phyloP scores from a whole-genome alignment of 2,329 filamentous ascomycete genomes.

The Colletotrichum magnum region DNA sequence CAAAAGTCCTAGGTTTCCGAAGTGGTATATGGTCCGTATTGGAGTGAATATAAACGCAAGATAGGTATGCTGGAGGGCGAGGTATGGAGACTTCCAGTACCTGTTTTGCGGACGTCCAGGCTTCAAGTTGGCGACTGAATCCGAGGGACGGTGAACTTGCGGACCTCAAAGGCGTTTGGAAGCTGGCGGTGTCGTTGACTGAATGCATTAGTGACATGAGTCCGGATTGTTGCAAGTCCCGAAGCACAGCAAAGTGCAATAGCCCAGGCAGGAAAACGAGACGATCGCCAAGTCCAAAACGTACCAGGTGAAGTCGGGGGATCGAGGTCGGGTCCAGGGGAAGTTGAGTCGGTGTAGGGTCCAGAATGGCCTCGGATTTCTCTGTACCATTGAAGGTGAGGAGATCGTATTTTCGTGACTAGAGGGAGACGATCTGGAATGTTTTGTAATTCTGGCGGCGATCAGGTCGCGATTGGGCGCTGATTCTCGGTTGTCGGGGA shows the following conservation, averaged over 20 bases:
- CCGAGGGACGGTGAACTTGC: background rate
- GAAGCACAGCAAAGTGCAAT: background rate
- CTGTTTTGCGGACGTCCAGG: background rate
- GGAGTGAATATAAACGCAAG: background rate
- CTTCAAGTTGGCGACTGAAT: background rate
- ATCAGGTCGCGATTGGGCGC: background rate
- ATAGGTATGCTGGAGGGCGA: background rate
- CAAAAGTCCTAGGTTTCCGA: background rate
- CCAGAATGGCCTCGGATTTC: background rate
- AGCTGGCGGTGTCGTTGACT: background rate
- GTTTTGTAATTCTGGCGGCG: background rate
- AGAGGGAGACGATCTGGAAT: background rate
- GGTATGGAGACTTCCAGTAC: background rate
- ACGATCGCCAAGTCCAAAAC: background rate
- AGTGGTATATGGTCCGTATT: background rate
- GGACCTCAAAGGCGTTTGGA: background rate
- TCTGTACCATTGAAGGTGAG: background rate
- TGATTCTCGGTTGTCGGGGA: too few relatives aligned
- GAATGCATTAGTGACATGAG: too few relatives aligned
- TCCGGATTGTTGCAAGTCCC: too few relatives aligned
- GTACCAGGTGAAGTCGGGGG: background rate
- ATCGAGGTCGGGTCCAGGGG: background rate
- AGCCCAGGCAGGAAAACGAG: background rate
- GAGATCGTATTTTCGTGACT: background rate
- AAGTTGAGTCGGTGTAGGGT: background rate